Conservation (phyloP, 23 red algal species). For the Porphyridium purpureum region DNA sequence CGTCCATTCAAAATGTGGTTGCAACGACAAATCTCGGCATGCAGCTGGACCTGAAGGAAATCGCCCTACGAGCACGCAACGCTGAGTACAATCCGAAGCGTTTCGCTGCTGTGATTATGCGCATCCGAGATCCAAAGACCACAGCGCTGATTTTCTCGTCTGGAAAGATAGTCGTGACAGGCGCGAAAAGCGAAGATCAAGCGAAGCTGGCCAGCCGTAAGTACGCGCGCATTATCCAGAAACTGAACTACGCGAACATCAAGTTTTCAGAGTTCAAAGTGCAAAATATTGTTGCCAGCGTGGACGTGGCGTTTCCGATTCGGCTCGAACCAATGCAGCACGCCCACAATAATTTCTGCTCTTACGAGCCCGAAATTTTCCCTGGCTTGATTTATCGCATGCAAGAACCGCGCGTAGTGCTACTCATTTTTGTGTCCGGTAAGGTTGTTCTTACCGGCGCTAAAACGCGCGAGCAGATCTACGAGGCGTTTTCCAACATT, state of each 20-base stretch:
- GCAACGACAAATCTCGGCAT: constrained; percentile 73
- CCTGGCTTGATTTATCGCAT: constrained; percentile 97
- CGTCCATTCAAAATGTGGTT: constrained; percentile 90
- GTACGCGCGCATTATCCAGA: constrained; percentile 92
- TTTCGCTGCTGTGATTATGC: constrained; percentile 99
- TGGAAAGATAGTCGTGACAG: constrained; percentile 96
- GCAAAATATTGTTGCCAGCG: constrained; percentile 93
- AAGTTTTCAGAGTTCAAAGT: constrained; percentile 96
- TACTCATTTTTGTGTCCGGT: constrained; percentile 98
- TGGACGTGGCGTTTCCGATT: constrained; percentile 86
- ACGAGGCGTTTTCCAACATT: constrained; percentile 85
- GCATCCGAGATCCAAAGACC: constrained; percentile 92
- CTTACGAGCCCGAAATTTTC: constrained; percentile 98
- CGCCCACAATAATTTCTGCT: constrained; percentile 79
- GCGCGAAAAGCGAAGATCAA: constrained; percentile 73
- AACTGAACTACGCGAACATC: constrained; percentile 75
- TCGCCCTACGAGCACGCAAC: constrained; percentile 87
- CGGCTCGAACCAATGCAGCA: constrained; percentile 84
- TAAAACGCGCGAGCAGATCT: constrained; percentile 70
- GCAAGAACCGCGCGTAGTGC: constrained; percentile 82
- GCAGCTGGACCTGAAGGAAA: constrained; percentile 69
- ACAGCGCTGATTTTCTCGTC: constrained; percentile 96
- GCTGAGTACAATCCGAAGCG: constrained; percentile 99
- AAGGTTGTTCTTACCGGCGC: constrained; percentile 98
- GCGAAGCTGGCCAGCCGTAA: constrained; percentile 72